Evolutionary conservation across 2,329 filamentous ascomycete genomes (phyloP).

Genomic region (Pseudogymnoascus sp.): DNA sequence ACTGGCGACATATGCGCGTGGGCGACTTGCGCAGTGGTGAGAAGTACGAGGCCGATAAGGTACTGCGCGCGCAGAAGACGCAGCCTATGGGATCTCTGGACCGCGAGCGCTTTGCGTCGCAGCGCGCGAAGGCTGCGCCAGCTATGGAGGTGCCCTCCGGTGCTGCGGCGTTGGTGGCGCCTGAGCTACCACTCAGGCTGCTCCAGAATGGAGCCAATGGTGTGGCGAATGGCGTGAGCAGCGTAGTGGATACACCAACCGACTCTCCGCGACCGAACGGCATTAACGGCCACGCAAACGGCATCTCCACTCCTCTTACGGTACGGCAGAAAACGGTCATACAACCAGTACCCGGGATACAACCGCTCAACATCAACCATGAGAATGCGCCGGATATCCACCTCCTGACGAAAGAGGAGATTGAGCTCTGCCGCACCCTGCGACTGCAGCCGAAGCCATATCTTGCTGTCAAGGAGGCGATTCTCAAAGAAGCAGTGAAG

Average conservation of each 20-base stretch:
- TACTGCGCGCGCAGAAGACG: slow-evolving; percentile 61
- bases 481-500: slow-evolving; percentile 87
- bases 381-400: slow-evolving; percentile 74
- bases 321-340: slow-evolving; percentile 46
- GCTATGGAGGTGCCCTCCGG: slow-evolving; percentile 65
- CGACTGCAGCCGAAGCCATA: slow-evolving; percentile 91
- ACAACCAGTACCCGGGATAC: slow-evolving; percentile 39
- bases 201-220: slow-evolving; percentile 29
- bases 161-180: slow-evolving; percentile 68
- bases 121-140: slow-evolving; percentile 57
- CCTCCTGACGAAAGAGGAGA: slow-evolving; percentile 75
- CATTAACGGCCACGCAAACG: slow-evolving; percentile 46
- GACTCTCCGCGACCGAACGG: slow-evolving; percentile 37
- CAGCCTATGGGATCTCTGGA: slow-evolving; percentile 77
- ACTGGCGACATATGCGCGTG: slow-evolving; percentile 83
- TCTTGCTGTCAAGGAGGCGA: slow-evolving; percentile 83
- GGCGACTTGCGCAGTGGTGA: slow-evolving; percentile 79
- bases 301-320: slow-evolving; percentile 29
- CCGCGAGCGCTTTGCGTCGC: slow-evolving; percentile 65
- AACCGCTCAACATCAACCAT: slow-evolving; percentile 38
- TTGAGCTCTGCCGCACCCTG: slow-evolving; percentile 76
- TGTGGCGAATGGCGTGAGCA: slow-evolving; percentile 8
- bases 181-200: slow-evolving; percentile 63
- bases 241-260: slow-evolving; percentile 16
- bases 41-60: slow-evolving; percentile 88